These are phyloP conservation scores for Schoenoplectus tabernaemontani DNA, from an alignment of 202 grass and related monocot species.

Conservation along the genomic window DNA sequence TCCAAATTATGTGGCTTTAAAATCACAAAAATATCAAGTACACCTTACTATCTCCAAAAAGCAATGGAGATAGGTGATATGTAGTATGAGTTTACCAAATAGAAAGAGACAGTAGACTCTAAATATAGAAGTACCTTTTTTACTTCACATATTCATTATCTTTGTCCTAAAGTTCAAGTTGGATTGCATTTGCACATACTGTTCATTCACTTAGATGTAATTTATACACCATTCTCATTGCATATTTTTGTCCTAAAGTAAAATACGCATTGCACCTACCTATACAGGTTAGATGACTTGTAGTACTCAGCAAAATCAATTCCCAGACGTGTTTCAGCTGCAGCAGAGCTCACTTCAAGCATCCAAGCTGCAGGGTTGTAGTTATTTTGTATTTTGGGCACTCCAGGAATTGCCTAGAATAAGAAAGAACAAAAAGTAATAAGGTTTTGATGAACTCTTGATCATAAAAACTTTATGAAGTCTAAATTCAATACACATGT, in stretches of 20 bases:
- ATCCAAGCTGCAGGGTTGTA: constrained; percentile 99
- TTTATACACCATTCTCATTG: neutral
- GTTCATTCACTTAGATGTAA: neutral
- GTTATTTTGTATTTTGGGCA: constrained; percentile 86
- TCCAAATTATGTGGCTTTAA: neutral
- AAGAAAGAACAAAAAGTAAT: constrained; percentile 20
- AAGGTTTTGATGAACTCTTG: neutral
- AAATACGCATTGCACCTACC: constrained; percentile 34
- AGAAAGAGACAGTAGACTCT: neutral
- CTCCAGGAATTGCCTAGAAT: constrained; percentile 80
- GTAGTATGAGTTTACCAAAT: neutral
- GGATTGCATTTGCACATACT: neutral
- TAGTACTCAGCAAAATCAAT: constrained; percentile 84
- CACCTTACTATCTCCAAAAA: no score
- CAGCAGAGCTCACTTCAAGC: constrained; percentile 87
- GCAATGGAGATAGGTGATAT: neutral
- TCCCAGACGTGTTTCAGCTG: constrained; percentile 68
- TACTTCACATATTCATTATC: neutral
- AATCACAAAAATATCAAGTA: neutral
- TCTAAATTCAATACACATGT: neutral
- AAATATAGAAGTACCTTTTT: neutral
- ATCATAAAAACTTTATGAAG: neutral
- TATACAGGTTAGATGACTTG: constrained; percentile 58
- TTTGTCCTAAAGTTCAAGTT: neutral
- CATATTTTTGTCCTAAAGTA: neutral